Base-by-base conservation (phyloP, 257 asterid genomes). In the Solanum bulbocastanum region DNA sequence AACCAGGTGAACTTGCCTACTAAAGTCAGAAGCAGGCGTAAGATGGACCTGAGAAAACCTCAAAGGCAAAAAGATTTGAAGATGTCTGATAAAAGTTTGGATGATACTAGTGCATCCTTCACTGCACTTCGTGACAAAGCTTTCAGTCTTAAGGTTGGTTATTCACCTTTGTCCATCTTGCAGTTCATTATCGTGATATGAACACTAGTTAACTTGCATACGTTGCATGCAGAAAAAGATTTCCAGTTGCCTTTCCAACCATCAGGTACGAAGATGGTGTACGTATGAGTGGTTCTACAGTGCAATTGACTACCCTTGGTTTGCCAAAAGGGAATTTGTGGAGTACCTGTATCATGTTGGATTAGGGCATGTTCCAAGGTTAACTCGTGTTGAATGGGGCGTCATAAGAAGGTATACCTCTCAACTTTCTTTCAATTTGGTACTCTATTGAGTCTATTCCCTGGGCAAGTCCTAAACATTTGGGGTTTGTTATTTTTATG, bases 261-360 rank as follows among this genome's bases (percentile, higher is more conserved):
- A 89, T 52, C 95, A 89, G 35, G 88, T 94, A 68, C 92, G 98
- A 91, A 95, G 96, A 91, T 95, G 99, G 99, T 96, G 98, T 90
- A 92, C 91, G 52, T 95, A 92, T 87, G 99, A 96, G 89, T 96
- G 98, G 99, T 96, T 96, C 92, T 96, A 96, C 90, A 95, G 98
- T 89, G 96, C 98, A 83, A 94, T 95, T 88, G 99, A 96, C 91
- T 94, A 91, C 89, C 99, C 99, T 88, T 96, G 99, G 99, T 96
- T 94, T 91, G 94, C 98, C 56, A 95, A 94, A 90, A 93, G 91
- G 83, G 99, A 95, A 92, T 95, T 95, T 91, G 98, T 95, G 88
- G 98, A 96, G 89, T 96, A 96, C 91, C 90, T 96, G 83, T 62
- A 90, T 91, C 98, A 96, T 92, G 98, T 94, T 49, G 98, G 99